These are phyloP conservation scores for Truncatella angustata DNA, from an alignment of 2,329 filamentous ascomycete genomes.

Conservation along the genomic window DNA sequence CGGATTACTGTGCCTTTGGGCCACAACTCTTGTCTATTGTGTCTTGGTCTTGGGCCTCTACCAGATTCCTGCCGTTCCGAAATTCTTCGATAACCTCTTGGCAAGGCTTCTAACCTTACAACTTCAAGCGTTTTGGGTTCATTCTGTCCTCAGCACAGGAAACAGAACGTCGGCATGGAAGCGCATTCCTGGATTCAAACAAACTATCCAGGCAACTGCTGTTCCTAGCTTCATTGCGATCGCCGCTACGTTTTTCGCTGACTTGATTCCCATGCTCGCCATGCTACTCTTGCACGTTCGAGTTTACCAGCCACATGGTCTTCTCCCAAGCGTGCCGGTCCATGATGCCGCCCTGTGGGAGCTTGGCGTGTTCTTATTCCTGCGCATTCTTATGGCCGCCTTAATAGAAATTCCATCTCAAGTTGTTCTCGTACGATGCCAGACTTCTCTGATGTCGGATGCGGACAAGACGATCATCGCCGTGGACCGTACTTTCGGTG, in stretches of 20 bases:
- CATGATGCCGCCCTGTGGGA: constrained; percentile 36
- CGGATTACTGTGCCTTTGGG: constrained; percentile 52
- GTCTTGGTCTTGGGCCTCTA: constrained; percentile 42
- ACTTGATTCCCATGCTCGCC: background rate
- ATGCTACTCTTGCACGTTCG: background rate
- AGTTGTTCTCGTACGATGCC: constrained; percentile 74
- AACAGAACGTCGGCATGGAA: constrained; percentile 59
- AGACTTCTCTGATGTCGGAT: constrained; percentile 78
- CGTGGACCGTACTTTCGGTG: constrained; percentile 81
- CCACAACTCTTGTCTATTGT: constrained; percentile 29
- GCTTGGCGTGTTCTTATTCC: constrained; percentile 43
- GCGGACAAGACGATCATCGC: constrained; percentile 80
- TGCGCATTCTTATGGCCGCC: constrained; percentile 28
- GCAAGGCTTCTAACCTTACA: constrained; percentile 61
- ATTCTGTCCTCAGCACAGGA: constrained; percentile 72
- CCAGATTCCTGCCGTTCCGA: constrained; percentile 33
- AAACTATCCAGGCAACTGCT: constrained; percentile 64
- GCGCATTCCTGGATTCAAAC: constrained; percentile 62
- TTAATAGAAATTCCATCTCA: constrained; percentile 69
- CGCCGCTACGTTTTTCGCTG: background rate
- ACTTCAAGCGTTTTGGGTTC: constrained; percentile 74
- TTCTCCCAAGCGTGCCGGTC: background rate
- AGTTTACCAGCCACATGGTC: too few species aligned
- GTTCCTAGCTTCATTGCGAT: constrained; percentile 60
- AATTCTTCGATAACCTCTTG: constrained; percentile 48